phyloP scores from a whole-genome alignment of 345 rosid species.

The Eucalyptus regnans region DNA sequence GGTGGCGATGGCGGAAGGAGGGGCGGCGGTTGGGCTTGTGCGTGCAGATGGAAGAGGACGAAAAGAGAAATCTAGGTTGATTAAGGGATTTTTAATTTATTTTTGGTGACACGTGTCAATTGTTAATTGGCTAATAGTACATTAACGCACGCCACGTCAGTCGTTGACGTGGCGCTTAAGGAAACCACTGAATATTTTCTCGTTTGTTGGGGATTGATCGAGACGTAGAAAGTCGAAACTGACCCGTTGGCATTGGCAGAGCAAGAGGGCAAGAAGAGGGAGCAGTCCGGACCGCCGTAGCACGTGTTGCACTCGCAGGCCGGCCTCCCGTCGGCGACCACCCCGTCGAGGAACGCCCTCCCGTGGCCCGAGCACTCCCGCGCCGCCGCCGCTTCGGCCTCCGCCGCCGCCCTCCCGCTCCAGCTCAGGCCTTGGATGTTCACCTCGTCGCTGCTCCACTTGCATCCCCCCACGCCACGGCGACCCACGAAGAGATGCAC shows the following conservation, averaged over 20 bases:
- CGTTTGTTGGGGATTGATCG: background rate
- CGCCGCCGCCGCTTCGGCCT: conserved; percentile 56
- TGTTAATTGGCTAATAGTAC: too few species aligned
- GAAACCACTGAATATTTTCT: too few species aligned
- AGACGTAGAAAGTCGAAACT: background rate
- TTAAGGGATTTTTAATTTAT: too few species aligned
- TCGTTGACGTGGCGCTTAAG: too few species aligned
- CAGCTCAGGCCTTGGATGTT: conserved; percentile 12
- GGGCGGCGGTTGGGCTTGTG: too few species aligned
- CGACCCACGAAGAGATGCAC: background rate
- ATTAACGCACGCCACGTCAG: too few species aligned
- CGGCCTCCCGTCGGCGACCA: conserved; percentile 1
- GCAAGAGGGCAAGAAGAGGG: conserved; percentile 26
- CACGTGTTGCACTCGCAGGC: conserved; percentile 59
- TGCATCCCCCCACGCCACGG: background rate
- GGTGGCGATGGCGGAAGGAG: too few species aligned
- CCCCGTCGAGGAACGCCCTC: conserved; percentile 54
- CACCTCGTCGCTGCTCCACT: background rate
- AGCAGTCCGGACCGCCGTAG: conserved; percentile 48
- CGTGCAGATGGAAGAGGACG: too few species aligned
- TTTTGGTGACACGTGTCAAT: too few species aligned
- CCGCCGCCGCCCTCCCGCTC: conserved; percentile 40
- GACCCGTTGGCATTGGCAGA: conserved; percentile 38
- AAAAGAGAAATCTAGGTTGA: too few species aligned
- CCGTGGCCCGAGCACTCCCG: conserved; percentile 66